Conservation (phyloP, 495 filamentous ascomycete genomes). For the Penicillium roqueforti region DNA sequence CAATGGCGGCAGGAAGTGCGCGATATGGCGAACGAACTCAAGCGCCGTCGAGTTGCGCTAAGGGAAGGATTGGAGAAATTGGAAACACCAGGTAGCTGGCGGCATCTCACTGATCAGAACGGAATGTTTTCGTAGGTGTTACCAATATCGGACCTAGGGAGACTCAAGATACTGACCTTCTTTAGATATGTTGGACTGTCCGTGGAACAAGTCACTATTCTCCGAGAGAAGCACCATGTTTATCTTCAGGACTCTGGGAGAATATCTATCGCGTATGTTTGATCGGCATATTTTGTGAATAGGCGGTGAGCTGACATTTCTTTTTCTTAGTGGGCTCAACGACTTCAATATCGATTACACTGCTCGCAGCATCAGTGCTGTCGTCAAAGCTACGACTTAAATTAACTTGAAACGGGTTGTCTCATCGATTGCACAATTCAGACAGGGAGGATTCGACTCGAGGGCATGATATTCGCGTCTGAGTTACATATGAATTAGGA, state of each 20-base stretch:
- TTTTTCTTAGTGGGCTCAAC: conserved; percentile 12
- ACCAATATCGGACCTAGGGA: background rate
- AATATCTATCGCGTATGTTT: conserved; percentile 19
- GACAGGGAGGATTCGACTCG: background rate
- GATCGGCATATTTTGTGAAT: background rate
- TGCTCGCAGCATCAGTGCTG: conserved; percentile 14
- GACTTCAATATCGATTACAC: conserved; percentile 14
- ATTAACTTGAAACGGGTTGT: background rate
- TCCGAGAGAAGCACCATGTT: conserved; percentile 12
- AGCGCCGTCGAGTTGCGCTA: conserved; percentile 4
- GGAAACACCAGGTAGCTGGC: conserved; percentile 15
- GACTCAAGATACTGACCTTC: background rate
- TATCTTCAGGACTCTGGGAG: conserved; percentile 17
- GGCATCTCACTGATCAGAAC: conserved; percentile 16
- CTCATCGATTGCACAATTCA: background rate
- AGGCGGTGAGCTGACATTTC: background rate
- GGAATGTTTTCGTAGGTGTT: conserved; percentile 20
- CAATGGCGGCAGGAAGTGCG: conserved; percentile 14
- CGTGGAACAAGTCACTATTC: conserved; percentile 11
- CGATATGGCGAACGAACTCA: conserved; percentile 11
- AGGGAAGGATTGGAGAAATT: conserved; percentile 11
- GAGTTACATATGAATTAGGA: background rate
- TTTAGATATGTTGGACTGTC: conserved; percentile 16
- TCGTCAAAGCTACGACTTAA: conserved; percentile 9
- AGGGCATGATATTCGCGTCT: background rate